phyloP scores from a whole-genome alignment of 768 basidiomycete species.

The Boletellus sp. region DNA sequence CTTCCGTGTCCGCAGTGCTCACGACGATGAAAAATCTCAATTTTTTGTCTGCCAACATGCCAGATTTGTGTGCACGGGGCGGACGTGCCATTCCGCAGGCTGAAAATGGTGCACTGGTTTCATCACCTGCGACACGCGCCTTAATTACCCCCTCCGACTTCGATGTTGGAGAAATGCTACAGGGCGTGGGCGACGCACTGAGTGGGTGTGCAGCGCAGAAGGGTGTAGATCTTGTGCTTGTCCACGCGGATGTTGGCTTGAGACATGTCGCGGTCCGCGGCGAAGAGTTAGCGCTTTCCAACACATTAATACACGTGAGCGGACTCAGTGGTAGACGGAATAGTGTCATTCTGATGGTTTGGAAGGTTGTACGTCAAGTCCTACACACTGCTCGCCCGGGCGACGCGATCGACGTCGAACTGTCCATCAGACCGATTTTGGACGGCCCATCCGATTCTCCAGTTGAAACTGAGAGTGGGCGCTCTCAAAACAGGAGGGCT shows the following conservation, averaged over 20 bases:
- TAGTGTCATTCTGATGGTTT: constrained; percentile 15
- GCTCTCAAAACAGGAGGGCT: constrained; percentile 23
- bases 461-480: constrained; percentile 18
- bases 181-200: constrained; percentile 83
- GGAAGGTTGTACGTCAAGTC: constrained; percentile 81
- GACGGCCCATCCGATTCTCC: constrained; percentile 26
- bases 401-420: constrained; percentile 84
- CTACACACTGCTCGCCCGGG: constrained; percentile 62
- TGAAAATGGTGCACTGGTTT: constrained; percentile 16
- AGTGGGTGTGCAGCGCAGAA: constrained; percentile 78
- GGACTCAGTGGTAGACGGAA: not conserved
- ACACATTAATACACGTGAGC: constrained; percentile 81
- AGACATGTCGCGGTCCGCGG: constrained; percentile 83
- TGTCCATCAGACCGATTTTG: constrained; percentile 47
- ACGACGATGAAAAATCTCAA: constrained; percentile 93
- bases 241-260: constrained; percentile 84
- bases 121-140: constrained; percentile 17
- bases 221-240: constrained; percentile 88
- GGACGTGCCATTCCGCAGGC: constrained; percentile 14
- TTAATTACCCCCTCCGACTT: constrained; percentile 54
- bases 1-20: constrained; percentile 84
- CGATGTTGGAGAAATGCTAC: constrained; percentile 88
- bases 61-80: constrained; percentile 30
- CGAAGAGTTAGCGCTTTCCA: constrained; percentile 80
- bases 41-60: constrained; percentile 86